Evolutionary conservation across 2,329 filamentous ascomycete species (phyloP).

Genomic region (Penicillium decumbens): DNA sequence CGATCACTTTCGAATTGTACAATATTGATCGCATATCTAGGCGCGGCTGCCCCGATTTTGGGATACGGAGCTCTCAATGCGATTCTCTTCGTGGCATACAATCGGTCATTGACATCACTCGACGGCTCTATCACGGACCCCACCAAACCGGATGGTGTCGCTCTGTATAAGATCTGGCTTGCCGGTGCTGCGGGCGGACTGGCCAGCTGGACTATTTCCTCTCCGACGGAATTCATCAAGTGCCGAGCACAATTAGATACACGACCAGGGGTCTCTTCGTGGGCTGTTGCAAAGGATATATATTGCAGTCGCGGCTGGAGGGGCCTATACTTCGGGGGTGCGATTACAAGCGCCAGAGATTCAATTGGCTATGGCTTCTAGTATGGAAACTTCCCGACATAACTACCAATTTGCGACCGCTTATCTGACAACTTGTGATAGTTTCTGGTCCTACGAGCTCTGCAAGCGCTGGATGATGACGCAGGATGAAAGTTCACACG

Average conservation of each 20-base stretch:
- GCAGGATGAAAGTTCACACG: constrained; percentile 44
- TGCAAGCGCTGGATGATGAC: constrained; percentile 57
- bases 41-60: constrained; percentile 77
- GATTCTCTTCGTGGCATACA: constrained; percentile 84
- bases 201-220: constrained; percentile 78
- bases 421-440: constrained; percentile 23
- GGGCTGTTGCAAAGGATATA: constrained; percentile 60
- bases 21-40: constrained; percentile 38
- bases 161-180: constrained; percentile 65
- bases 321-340: constrained; percentile 76
- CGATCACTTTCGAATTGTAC: not conserved
- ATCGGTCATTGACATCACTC: constrained; percentile 68
- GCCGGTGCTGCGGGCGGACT: constrained; percentile 79
- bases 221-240: constrained; percentile 87
- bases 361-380: constrained; percentile 96
- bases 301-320: constrained; percentile 55
- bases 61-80: constrained; percentile 90
- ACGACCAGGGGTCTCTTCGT: constrained; percentile 52
- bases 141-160: constrained; percentile 42
- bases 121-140: constrained; percentile 41
- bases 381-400: constrained; percentile 40
- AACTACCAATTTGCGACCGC: constrained; percentile 2
- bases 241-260: constrained; percentile 71
- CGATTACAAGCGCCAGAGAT: constrained; percentile 76
- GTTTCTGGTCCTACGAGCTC: constrained; percentile 86